Base-by-base conservation (phyloP, 768 basidiomycete species). In the Pulveroboletus ravenelii region DNA sequence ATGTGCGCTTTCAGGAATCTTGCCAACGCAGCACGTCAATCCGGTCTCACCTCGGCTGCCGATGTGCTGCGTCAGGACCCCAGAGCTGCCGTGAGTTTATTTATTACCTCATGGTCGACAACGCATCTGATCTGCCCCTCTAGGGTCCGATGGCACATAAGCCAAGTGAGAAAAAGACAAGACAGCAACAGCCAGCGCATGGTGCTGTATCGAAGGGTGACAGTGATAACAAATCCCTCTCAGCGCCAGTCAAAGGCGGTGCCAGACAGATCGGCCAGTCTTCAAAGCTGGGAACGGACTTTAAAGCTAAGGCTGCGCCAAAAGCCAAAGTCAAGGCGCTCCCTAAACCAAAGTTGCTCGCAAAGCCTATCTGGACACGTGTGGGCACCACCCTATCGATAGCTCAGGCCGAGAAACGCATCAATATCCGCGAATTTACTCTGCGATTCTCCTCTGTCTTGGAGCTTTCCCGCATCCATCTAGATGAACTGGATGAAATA, bases 341-440 rank as follows among this genome's bases (percentile, higher is more conserved):
- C 3, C 54, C 66, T 30, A 65, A 70, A 50, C 59, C 67, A 30
- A 72, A 72, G 53, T 51, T 68, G 1, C 80, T 27, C 77, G 81
- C 6, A 52, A 68, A 50, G 69, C 83, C 36, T 67, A 68, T 51
- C 41, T 90, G 88, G 88, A 77, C 70, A 5, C 59, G 62, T 6
- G 62, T 87, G 6, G 71, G 70, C 1, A 70, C 74, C 12, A 58
- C 55, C 29, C 68, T 85, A 13, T 66, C 72, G 6, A 68, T 71
- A 35, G 60, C 70, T 1, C 77, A 79, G 36, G 80, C 76, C 1
- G 75, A 85, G 54, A 73, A 76, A 25, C 81, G 88, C 10, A 77
- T 90, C 41, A 72, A 80, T 56, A 83, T 90, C 38, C 81, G 89
- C 50, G 89, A 91, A 66, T 92, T 89, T 62, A 62, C 79, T 10